Evolutionary conservation across 257 asterid genomes (phyloP), one percentile per base, ranked within the genome.

Genomic region (Fraxinus americana): DNA sequence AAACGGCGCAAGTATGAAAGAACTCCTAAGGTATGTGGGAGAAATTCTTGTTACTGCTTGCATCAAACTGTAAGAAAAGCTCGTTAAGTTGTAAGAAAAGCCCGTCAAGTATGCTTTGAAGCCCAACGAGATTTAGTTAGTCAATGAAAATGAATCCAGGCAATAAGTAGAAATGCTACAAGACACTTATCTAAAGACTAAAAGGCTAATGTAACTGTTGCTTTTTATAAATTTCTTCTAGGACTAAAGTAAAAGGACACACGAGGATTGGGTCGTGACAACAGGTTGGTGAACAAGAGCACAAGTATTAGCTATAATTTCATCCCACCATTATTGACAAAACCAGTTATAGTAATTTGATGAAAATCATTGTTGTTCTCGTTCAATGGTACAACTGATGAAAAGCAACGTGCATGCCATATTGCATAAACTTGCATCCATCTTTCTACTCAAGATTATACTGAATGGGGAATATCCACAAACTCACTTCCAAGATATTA

Each of bases 401-500:
- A n/a, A 23, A 61, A 54, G 32, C 35, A 34, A n/a, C 35, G 54
- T 14, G 30, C 34, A 57, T 7, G 13, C 78, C 14, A 19, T 54
- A 34, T 73, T 30, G 50, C 68, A 73, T 72, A 57, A 72, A 27
- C 76, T 48, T 72, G 67, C 67, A 59, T 59, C 12, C 13, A 23
- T 59, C 12, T 59, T n/a, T 59, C 30, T 59, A 23, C 2, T 59
- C 32, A 59, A 14, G 23, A 3, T n/a, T 59, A 23, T 50, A 50
- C 48, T 29, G 66, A 61, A 72, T 12, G 35, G 34, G 39, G 76
- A 50, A 50, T 45, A 74, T 74, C 23, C 12, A 54, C n/a, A 21
- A 61, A 5, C 29, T 13, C 19, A 59, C 27, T 25, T 35, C 34
- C 52, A 73, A 38, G 45, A 50, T 17, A 72, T 14, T 23, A 16